Base-by-base conservation (phyloP, 2,329 filamentous ascomycete species). In the Cordyceps cicadae region DNA sequence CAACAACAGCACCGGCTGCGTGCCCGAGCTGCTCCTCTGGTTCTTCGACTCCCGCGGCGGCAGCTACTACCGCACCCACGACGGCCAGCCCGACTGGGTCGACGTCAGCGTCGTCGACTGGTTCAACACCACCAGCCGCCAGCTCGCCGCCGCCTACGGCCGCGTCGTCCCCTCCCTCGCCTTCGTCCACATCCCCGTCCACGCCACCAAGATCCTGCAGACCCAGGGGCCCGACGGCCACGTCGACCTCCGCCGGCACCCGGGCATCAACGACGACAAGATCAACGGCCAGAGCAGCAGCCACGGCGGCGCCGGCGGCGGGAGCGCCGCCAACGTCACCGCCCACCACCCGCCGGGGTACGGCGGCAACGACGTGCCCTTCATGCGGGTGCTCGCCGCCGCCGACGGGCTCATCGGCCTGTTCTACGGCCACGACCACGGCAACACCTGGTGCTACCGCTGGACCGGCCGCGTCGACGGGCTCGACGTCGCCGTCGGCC, bases 21-120 rank as follows among this genome's bases (percentile, higher is more conserved):
- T 66, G 0, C 74, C 75, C 0, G 71, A 74, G 26, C 62, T 77
- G 7, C 66, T 89, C 54, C 74, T 90, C 0, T 90, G 85, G 84
- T 89, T 89, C 72, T 88, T 90, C 63, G 87, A 89, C 66, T 81
- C 77, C 55, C 76, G 80, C n/a, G 84, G 85, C 21, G 84, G 84
- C 7, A 75, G 74, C 51, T 73, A 76, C 45, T 82, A 78, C 66
- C 77, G 77, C n/a, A 59, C 34, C 14, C 37, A 48, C 9, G 45
- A 48, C 0, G 49, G 56, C 2, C 70, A 72, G 9, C 72, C 72
- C 0, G 70, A 79, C 65, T 81, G 78, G 78, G 77, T 81, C 3
- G 73, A 79, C 59, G 34, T 56, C 17, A 70, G 66, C 8, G 77
- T 79, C 0, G 78, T 76, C 0, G 61, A 70, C 19, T 81, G 79